These are phyloP conservation scores for Metschnikowia sp. DNA, from an alignment of 805 yeast species.

Conservation along the genomic window DNA sequence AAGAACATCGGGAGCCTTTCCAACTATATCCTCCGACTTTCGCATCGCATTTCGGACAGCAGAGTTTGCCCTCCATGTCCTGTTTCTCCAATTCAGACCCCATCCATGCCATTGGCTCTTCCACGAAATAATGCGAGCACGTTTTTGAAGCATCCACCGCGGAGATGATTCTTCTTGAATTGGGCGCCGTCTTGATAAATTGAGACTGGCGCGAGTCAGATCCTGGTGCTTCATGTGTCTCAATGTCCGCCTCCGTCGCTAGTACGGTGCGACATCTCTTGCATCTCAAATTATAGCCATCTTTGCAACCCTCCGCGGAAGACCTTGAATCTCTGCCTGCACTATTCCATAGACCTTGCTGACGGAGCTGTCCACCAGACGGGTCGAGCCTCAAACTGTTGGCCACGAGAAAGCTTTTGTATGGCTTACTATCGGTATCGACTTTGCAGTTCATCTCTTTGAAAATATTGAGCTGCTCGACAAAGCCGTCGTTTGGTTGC, in stretches of 20 bases:
- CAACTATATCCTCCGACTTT: constrained; percentile 92
- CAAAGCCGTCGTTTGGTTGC: constrained; percentile 72
- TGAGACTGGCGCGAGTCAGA: constrained; percentile 61
- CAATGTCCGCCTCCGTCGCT: constrained; percentile 60
- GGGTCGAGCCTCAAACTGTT: constrained; percentile 20
- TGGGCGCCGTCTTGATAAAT: constrained; percentile 61
- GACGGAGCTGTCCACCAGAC: constrained; percentile 11
- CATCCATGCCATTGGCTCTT: constrained; percentile 93
- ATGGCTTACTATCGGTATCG: constrained; percentile 20
- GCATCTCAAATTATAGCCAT: constrained; percentile 56
- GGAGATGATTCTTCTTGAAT: constrained; percentile 57
- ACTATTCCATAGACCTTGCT: constrained; percentile 8
- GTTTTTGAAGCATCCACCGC: constrained; percentile 51
- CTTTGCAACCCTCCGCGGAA: neutral
- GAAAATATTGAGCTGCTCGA: constrained; percentile 67
- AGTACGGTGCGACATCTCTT: constrained; percentile 73
- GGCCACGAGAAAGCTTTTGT: constrained; percentile 27
- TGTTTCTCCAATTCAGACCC: constrained; percentile 67
- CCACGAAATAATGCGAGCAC: constrained; percentile 80
- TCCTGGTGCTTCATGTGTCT: constrained; percentile 65
- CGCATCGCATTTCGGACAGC: constrained; percentile 78
- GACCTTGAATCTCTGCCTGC: neutral
- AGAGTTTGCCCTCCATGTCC: constrained; percentile 80
- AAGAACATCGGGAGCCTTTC: constrained; percentile 92
- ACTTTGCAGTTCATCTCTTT: constrained; percentile 34